Evolutionary conservation across 2,329 filamentous ascomycete species (phyloP), one percentile per base, ranked within the genome.

Genomic region (Alternaria infectoria): DNA sequence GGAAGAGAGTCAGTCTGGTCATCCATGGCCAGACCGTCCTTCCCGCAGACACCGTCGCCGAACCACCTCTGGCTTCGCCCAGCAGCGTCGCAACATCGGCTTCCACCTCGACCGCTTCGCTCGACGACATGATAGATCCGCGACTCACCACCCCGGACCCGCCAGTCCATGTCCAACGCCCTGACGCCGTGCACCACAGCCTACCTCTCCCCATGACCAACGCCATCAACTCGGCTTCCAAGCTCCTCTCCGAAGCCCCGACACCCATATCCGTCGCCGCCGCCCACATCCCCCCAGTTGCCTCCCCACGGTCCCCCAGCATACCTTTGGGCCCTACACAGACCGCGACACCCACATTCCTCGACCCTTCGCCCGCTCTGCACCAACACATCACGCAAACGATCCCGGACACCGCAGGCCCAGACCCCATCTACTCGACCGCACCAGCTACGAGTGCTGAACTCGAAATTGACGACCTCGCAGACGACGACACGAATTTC

Each of bases 11-110:
- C 60, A 77, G 74, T 64, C 66, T 80, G 45, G 73, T 77, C 57
- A 78, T 80, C 40, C 76, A 80, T 62, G 77, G 78, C 66, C 77
- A 79, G 57, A 79, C 78, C 19, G 77, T 80, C 15, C 74, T 74
- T 25, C 78, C 78, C 5, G 74, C 77, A n/a, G 78, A 80, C 50
- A 71, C 67, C n/a, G 68, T 78, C 55, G 55, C 64, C 7, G 75
- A 77, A 28, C 69, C 72, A 11, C 54, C 67, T 21, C 70, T 76
- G 58, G 69, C 64, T 6, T 74, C 72, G 40, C 75, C 75, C 49
- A 73, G 70, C 69, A 76, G 76, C 64, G 75, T 74, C 30, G 69
- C 74, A 13, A 68, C 68, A 5, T 77, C 74, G 10, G 66, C 71
- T n/a, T 75, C 75, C 6, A 75, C 69, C 55, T 74, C 74, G 11